Evolutionary conservation across 2,329 filamentous ascomycete genomes (phyloP).

Genomic region (Diplodia seriata): DNA sequence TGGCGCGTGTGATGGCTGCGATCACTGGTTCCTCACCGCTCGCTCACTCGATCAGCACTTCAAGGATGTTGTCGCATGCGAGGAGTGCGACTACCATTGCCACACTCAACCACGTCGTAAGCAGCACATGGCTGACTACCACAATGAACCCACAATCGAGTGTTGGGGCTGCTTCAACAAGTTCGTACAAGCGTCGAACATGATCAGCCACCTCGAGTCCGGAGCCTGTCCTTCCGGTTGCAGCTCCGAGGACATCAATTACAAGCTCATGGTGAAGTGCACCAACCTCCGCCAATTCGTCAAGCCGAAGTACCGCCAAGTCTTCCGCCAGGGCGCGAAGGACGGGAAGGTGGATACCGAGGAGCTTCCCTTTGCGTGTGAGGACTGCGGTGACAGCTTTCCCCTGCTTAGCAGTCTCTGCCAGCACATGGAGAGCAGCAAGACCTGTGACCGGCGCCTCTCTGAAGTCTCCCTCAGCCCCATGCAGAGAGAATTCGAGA

Average conservation of each 20-base stretch:
- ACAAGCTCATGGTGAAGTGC: neutral
- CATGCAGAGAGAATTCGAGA: neutral
- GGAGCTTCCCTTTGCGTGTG: slow-evolving; percentile 2
- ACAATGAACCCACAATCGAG: neutral
- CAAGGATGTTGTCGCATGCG: neutral
- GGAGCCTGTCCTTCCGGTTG: slow-evolving; percentile 18
- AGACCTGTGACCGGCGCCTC: neutral
- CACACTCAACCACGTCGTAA: neutral
- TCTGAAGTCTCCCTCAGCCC: neutral
- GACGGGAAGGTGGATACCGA: neutral
- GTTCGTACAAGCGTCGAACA: neutral
- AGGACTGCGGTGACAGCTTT: neutral
- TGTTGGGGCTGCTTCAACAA: slow-evolving; percentile 19
- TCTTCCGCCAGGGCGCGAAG: neutral
- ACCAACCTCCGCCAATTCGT: slow-evolving; percentile 6
- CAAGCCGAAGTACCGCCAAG: neutral
- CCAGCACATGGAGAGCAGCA: slow-evolving; percentile 16
- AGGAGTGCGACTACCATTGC: slow-evolving; percentile 16
- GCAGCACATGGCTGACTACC: slow-evolving; percentile 4
- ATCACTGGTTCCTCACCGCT: neutral
- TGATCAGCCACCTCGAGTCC: slow-evolving; percentile 23
- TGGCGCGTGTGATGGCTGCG: slow-evolving; percentile 7
- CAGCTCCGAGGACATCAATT: slow-evolving; percentile 3
- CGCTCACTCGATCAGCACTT: neutral
- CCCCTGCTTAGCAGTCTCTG: slow-evolving; percentile 15